Evolutionary conservation across 768 basidiomycete genomes (phyloP), one percentile per base, ranked within the genome.

Genomic region (Auriscalpium vulgare): DNA sequence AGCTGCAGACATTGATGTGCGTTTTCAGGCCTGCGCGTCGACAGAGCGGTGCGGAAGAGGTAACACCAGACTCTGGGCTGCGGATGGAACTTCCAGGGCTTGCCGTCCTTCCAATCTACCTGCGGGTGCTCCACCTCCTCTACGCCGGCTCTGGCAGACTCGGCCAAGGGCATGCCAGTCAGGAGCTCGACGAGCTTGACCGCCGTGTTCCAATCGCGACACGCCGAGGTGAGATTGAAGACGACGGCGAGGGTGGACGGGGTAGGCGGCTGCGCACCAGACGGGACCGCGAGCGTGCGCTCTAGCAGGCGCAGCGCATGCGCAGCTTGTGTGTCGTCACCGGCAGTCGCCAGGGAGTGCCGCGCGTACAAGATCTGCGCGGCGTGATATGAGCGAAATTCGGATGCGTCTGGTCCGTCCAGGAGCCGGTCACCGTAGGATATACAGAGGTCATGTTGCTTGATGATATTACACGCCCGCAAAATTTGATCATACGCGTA

Each of bases 101-200:
- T 35, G 13, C 8, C 16, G 50, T 29, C 29, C 29, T 29, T 29
- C 29, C 29, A 5, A 29, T 29, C 29, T 29, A 29, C 5, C 29
- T 29, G 29, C 29, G 29, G 2, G 21, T 21, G 3, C 29, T 29
- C 29, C 29, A 7, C 7, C 5, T 29, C 2, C 23, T 29, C 29
- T 29, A 29, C 29, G 29, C 29, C 29, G 29, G 29, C 29, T 29
- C 29, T 7, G 7, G 7, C 29, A 29, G 29, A 29, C 29, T 29
- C 29, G 29, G 29, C 29, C 29, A 29, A 7, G 2, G 29, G 29
- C 29, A 29, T 29, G 29, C 88, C 88, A 4, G 86, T 85, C 82
- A 91, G 85, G 60, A 88, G 71, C 58, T 87, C 81, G 66, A 89
- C 85, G 16, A 78, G 69, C 50, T 77, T 75, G 49, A 73, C 65